A percentile compares a stretch with the other conserved stretches of the same genome.
Conservation (phyloP, 257 asterid genomes). For the Solanum virginianum region DNA sequence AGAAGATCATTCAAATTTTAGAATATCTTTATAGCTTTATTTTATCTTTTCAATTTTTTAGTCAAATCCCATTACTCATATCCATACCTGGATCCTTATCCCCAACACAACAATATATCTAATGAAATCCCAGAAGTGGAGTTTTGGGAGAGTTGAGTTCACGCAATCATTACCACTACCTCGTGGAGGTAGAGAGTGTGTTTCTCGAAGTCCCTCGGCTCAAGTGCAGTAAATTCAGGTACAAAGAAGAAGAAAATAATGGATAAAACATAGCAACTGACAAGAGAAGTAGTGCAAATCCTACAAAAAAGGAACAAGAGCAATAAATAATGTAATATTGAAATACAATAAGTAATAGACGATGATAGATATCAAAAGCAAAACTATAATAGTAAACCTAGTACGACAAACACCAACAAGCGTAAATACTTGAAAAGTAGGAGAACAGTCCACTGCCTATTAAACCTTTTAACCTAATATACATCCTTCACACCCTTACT, state of each 20-base stretch:
- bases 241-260: background rate
- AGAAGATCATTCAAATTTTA: too few species aligned
- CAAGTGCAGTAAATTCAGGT: background rate
- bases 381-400: background rate
- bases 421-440: background rate
- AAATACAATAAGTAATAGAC: background rate
- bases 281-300: background rate
- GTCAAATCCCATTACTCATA: background rate
- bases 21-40: too few species aligned
- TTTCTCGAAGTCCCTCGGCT: background rate
- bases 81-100: background rate
- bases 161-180: background rate
- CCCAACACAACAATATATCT: background rate
- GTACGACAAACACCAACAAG: background rate
- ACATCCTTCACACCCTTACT: background rate
- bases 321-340: background rate
- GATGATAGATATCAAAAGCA: background rate
- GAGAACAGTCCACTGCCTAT: background rate
- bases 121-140: background rate
- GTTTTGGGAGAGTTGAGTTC: background rate
- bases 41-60: background rate
- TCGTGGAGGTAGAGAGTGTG: background rate
- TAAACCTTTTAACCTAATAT: background rate
- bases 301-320: background rate
- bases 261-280: background rate